Evolutionary conservation across 345 rosid genomes (phyloP).

Genomic region (Nephelium lappaceum): DNA sequence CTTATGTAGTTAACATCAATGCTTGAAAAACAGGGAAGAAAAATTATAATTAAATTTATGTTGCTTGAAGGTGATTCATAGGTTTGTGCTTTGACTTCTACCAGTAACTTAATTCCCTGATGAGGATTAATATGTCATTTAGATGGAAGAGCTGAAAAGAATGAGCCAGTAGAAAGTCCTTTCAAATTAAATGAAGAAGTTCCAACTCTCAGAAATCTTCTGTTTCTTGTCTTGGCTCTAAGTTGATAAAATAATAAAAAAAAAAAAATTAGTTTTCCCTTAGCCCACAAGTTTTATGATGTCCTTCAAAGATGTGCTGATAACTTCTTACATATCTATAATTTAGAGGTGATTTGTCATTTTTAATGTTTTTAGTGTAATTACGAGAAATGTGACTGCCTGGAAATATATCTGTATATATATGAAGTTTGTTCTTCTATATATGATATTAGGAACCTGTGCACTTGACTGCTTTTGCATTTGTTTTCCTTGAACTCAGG

Average conservation of each 20-base stretch:
- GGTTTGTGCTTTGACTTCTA: neutral
- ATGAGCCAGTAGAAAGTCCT: neutral
- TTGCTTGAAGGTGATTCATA: conserved; percentile 10
- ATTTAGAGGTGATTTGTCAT: neutral
- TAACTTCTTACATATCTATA: neutral
- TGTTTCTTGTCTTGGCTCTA: neutral
- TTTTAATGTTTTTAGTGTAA: neutral
- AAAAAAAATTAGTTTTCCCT: neutral
- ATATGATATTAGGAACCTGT: neutral
- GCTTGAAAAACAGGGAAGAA: neutral
- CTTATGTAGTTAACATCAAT: neutral
- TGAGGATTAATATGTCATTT: neutral
- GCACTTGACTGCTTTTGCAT: neutral
- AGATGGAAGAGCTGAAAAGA: neutral
- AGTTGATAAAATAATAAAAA: neutral
- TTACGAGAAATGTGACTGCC: neutral
- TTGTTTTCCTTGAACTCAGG: conserved; percentile 43
- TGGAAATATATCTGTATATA: conserved; percentile 9
- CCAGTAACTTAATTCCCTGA: neutral
- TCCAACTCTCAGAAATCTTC: neutral
- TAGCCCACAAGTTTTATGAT: neutral
- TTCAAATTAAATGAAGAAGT: neutral
- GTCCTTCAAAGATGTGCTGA: neutral
- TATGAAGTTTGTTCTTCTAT: neutral
- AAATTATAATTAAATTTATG: neutral